phyloP scores from a whole-genome alignment of 257 asterid genomes.

The Ligustrum vulgare region DNA sequence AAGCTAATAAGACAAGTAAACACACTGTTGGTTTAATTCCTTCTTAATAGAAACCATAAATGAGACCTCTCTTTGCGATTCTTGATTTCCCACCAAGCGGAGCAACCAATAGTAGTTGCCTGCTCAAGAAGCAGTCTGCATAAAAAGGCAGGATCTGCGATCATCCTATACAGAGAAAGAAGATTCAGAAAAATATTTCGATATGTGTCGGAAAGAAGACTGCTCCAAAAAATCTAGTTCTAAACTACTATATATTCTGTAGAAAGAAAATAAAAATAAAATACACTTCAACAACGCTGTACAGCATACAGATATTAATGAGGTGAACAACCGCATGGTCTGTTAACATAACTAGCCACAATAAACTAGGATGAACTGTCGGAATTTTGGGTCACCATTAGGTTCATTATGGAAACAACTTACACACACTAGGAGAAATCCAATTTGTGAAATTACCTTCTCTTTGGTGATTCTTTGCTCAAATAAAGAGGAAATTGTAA shows the following conservation, averaged over 20 bases:
- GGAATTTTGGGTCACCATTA: background rate
- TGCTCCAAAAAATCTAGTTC: slow-evolving; percentile 5
- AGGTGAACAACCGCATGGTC: background rate
- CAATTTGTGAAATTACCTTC: background rate
- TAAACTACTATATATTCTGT: background rate
- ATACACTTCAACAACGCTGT: background rate
- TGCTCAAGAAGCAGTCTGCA: slow-evolving; percentile 85
- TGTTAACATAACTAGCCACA: background rate
- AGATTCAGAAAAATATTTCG: slow-evolving; percentile 17
- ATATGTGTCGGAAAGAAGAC: background rate
- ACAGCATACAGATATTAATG: slow-evolving; percentile 1
- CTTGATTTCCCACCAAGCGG: slow-evolving; percentile 91
- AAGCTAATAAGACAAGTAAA: slow-evolving; percentile 15
- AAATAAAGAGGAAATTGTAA: background rate
- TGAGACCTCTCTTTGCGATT: slow-evolving; percentile 89
- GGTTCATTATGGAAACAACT: background rate
- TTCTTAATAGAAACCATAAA: background rate
- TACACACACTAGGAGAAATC: background rate
- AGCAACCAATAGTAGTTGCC: slow-evolving; percentile 86
- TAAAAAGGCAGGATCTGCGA: slow-evolving; percentile 94
- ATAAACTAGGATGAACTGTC: background rate
- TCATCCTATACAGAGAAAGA: slow-evolving; percentile 63
- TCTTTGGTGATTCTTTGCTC: background rate
- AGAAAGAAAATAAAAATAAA: background rate
- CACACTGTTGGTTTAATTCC: background rate